A percentile compares a stretch with the other conserved stretches of the same genome.
Conservation (phyloP, 2,329 filamentous ascomycete species). For the Atkinsonella texensis region DNA sequence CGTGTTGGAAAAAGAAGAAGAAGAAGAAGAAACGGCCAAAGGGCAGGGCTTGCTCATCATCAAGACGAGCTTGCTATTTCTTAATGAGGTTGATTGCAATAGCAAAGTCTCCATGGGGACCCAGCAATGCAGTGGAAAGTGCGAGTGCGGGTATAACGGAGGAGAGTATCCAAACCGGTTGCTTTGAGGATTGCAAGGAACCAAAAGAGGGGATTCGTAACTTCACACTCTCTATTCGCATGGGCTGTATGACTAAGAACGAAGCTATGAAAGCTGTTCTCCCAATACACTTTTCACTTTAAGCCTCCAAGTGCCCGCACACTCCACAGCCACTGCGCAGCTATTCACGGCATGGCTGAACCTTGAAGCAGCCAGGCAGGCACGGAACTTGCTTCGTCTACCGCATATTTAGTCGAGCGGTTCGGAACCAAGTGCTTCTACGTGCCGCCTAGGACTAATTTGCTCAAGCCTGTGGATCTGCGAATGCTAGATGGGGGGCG, state of each 20-base stretch:
- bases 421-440: background rate
- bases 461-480: background rate
- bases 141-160: no score
- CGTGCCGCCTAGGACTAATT: background rate
- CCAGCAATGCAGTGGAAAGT: no score
- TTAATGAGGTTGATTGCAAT: no score
- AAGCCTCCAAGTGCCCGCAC: background rate
- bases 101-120: no score
- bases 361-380: background rate
- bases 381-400: background rate
- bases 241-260: background rate
- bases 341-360: background rate
- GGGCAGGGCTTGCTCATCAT: no score
- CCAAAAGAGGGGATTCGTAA: background rate
- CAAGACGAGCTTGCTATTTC: no score
- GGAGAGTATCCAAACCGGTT: no score
- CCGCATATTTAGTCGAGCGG: background rate
- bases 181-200: background rate
- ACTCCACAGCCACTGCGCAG: background rate
- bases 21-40: no score
- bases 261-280: no score
- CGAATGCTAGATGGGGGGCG: background rate
- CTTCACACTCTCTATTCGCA: no score
- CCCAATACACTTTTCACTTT: no score
- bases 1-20: no score